A percentile compares a stretch with the other conserved stretches of the same genome.
Conservation (phyloP, 2,329 filamentous ascomycete species). For the Alternaria gaisen region DNA sequence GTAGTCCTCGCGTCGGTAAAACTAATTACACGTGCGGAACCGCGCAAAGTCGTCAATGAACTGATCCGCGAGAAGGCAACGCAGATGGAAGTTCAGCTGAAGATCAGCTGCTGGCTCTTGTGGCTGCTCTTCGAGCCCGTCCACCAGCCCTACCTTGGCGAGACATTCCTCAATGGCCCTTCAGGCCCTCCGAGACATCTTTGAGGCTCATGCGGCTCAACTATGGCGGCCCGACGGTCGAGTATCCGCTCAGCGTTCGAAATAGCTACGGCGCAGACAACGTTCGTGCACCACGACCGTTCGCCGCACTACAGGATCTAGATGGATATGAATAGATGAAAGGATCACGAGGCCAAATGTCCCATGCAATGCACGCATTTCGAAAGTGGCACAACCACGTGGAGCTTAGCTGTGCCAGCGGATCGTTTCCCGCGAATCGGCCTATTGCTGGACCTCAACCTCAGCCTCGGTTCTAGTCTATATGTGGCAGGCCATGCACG, state of each 20-base stretch:
- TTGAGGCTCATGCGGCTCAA: constrained; percentile 10
- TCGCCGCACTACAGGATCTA: neutral
- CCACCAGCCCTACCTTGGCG: constrained; percentile 4
- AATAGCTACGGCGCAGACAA: constrained; percentile 7
- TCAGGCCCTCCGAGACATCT: constrained; percentile 1
- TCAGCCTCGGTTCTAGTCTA: constrained; percentile 2
- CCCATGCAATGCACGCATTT: neutral
- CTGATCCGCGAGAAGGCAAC: neutral
- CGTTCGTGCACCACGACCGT: neutral
- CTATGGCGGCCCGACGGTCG: neutral
- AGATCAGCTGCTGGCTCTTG: neutral
- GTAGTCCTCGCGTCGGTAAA: neutral
- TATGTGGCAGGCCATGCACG: constrained; percentile 5
- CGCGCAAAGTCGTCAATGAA: neutral
- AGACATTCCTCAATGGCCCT: neutral
- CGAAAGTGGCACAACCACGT: constrained; percentile 5
- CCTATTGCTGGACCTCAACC: constrained; percentile 6
- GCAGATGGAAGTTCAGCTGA: neutral
- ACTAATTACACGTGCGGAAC: neutral
- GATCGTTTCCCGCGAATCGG: neutral
- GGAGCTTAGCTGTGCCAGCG: constrained; percentile 4
- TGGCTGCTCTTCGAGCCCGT: neutral
- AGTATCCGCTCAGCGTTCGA: neutral
- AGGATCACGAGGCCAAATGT: neutral
- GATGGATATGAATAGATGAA: constrained; percentile 11